Evolutionary conservation across 2,329 filamentous ascomycete genomes (phyloP).

Genomic region (Talaromyces sp.): DNA sequence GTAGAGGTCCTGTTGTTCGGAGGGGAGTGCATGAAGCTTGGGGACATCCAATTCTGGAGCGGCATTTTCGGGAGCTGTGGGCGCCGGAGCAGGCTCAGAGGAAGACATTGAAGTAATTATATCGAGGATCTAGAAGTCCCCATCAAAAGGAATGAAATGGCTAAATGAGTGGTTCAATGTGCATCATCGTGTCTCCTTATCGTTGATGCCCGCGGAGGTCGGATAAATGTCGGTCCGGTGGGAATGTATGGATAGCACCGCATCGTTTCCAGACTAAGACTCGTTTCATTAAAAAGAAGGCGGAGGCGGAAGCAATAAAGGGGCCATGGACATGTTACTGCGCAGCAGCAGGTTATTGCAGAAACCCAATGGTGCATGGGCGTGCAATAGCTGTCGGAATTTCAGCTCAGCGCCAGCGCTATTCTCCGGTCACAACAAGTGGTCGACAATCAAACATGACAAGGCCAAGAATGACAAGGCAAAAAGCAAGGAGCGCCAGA

Average conservation of each 20-base stretch:
- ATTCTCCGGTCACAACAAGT: slow-evolving; percentile 80
- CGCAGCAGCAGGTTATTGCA: slow-evolving; percentile 25
- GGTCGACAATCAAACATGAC: slow-evolving; percentile 95
- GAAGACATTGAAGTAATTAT: slow-evolving; percentile 41
- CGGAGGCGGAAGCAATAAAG: background rate
- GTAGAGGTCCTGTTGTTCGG: slow-evolving; percentile 95
- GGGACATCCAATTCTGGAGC: slow-evolving; percentile 75
- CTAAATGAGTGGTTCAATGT: slow-evolving; percentile 1
- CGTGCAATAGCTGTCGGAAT: slow-evolving; percentile 41
- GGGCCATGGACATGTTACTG: slow-evolving; percentile 28
- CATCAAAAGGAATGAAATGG: slow-evolving; percentile 12
- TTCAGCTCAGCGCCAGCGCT: slow-evolving; percentile 51
- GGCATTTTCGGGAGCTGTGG: slow-evolving; percentile 40
- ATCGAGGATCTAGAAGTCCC: slow-evolving; percentile 11
- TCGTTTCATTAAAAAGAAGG: background rate
- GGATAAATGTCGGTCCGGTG: slow-evolving; percentile 36
- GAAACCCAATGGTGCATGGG: slow-evolving; percentile 12
- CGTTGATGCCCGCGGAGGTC: slow-evolving; percentile 22
- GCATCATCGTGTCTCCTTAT: slow-evolving; percentile 27
- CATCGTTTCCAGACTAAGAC: background rate
- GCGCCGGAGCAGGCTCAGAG: slow-evolving; percentile 35
- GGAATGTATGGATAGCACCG: slow-evolving; percentile 19
- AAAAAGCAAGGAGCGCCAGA: slow-evolving; percentile 71
- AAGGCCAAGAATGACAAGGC: slow-evolving; percentile 80
- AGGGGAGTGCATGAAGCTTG: slow-evolving; percentile 85